Evolutionary conservation across 2,329 filamentous ascomycete species (phyloP).

Genomic region (Mariannaea sp.): DNA sequence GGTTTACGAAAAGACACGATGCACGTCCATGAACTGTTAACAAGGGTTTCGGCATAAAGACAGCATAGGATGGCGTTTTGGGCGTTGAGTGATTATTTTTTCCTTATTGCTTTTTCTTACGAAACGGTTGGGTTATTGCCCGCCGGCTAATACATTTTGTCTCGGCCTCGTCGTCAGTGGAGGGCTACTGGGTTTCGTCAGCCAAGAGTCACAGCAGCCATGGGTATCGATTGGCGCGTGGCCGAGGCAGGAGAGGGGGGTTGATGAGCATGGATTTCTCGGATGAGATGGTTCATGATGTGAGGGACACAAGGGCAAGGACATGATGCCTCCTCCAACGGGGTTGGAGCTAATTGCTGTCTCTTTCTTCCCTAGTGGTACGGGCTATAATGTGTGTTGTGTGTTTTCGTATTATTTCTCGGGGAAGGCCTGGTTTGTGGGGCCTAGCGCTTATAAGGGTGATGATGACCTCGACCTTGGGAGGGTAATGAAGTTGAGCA

Average conservation of each 20-base stretch:
- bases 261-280: background rate
- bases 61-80: constrained; percentile 43
- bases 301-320: background rate
- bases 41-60: constrained; percentile 38
- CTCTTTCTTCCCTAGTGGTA: background rate
- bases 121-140: constrained; percentile 11
- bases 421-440: constrained; percentile 1
- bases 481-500: constrained; percentile 22
- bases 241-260: background rate
- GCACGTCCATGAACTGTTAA: constrained; percentile 29
- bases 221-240: background rate
- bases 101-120: constrained; percentile 20
- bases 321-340: background rate
- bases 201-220: background rate
- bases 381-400: constrained; percentile 24
- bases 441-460: background rate
- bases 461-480: background rate
- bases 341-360: background rate
- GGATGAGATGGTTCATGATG: background rate
- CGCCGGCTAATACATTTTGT: constrained; percentile 29
- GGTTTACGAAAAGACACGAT: constrained; percentile 32
- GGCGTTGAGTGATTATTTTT: constrained; percentile 33
- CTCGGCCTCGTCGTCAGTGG: constrained; percentile 1
- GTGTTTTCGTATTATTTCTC: constrained; percentile 18
- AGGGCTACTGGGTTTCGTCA: background rate